Percentiles rank a stretch among this genome's conserved stretches.
These are phyloP conservation scores for Arabidopsis thaliana DNA, from an alignment of 345 rosid genomes.

Conservation along the genomic window DNA sequence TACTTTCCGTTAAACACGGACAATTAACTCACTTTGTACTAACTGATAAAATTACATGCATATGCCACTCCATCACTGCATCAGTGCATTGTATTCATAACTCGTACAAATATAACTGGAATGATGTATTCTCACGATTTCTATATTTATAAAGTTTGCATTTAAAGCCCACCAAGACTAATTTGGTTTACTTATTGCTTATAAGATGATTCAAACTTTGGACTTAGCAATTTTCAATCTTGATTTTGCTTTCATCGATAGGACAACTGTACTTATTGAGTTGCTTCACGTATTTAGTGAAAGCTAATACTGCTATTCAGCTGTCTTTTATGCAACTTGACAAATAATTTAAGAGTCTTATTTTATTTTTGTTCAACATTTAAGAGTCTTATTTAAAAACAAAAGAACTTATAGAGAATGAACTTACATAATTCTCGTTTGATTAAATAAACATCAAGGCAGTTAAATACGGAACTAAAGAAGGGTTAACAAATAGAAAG, in stretches of 20 bases:
- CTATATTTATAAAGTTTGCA: not conserved
- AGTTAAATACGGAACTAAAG: not conserved
- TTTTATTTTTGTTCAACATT: not conserved
- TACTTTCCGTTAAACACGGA: slow-evolving; percentile 21
- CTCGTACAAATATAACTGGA: not conserved
- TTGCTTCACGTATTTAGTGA: not conserved
- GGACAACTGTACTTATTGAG: slow-evolving; percentile 12
- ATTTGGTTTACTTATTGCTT: not conserved
- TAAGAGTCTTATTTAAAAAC: no score
- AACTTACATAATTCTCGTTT: not conserved
- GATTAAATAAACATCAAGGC: not conserved
- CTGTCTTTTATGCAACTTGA: slow-evolving; percentile 16
- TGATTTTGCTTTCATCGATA: not conserved
- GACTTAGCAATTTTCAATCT: slow-evolving; percentile 1
- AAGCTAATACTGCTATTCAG: slow-evolving; percentile 13
- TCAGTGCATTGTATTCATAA: not conserved
- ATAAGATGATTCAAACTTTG: not conserved
- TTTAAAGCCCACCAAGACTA: not conserved
- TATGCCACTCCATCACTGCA: not conserved
- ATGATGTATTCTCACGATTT: not conserved
- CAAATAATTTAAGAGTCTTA: not conserved
- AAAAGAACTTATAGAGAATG: not conserved
- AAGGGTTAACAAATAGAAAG: not conserved
- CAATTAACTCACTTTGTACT: not conserved
- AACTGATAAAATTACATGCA: not conserved